Evolutionary conservation across 345 rosid species (phyloP).

Genomic region (Eucalyptus regnans): DNA sequence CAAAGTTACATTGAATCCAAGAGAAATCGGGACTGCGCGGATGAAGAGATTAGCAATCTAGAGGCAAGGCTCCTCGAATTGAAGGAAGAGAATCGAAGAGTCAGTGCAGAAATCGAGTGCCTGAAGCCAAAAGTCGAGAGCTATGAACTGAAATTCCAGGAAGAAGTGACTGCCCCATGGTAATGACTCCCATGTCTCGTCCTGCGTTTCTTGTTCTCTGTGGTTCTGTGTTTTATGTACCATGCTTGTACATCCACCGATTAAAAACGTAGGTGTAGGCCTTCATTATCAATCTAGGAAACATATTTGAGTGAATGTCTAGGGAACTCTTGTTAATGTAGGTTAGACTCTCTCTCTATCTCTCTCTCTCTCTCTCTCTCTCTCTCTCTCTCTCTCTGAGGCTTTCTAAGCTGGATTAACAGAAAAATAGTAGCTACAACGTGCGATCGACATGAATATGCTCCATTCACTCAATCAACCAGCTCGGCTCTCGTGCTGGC

Average conservation of each 20-base stretch:
- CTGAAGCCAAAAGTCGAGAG: slow-evolving; percentile 33
- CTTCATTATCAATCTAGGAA: not conserved
- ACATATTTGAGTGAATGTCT: not conserved
- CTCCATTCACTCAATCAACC: not conserved
- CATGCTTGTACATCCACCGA: not conserved
- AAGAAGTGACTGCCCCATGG: slow-evolving; percentile 47
- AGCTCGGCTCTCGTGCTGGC: not conserved
- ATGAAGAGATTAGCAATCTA: slow-evolving; percentile 32
- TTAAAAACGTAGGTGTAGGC: not conserved
- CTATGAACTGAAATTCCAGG: slow-evolving; percentile 33
- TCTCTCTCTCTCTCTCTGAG: not conserved
- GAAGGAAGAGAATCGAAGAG: slow-evolving; percentile 23
- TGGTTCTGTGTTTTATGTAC: not conserved
- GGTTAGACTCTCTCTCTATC: not conserved
- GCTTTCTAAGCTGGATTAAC: not conserved
- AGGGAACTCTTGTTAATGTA: not conserved
- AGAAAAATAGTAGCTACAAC: not conserved
- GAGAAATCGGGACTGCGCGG: slow-evolving; percentile 8
- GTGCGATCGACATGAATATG: not conserved
- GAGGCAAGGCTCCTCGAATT: slow-evolving; percentile 38
- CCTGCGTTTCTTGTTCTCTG: not conserved
- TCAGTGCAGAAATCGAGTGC: slow-evolving; percentile 17
- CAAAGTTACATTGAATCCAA: slow-evolving; percentile 48
- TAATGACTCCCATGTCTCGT: not conserved
- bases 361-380: not conserved